Evolutionary conservation across 208 protist species (phyloP).

Genomic region (Leishmania major): DNA sequence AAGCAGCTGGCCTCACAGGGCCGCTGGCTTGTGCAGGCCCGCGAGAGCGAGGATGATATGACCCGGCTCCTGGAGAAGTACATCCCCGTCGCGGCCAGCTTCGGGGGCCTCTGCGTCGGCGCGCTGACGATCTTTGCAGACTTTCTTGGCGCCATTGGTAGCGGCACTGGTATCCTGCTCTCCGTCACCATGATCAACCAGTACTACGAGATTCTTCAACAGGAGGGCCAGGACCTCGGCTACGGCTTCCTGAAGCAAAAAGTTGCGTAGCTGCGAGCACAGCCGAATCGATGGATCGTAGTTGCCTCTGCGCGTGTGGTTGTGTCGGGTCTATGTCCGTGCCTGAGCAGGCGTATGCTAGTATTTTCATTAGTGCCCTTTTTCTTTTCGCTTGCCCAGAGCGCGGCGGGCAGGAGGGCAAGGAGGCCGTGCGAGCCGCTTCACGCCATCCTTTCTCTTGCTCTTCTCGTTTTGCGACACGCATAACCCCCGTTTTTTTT

Average conservation of each 20-base stretch:
- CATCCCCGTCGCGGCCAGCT: slow-evolving; percentile 99
- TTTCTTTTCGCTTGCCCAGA: not conserved
- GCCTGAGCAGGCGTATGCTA: not conserved
- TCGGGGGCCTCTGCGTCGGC: slow-evolving; percentile 99
- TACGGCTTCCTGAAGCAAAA: slow-evolving; percentile 84
- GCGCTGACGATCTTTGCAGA: slow-evolving; percentile 99
- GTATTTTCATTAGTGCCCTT: not conserved
- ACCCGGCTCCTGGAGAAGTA: slow-evolving; percentile 92
- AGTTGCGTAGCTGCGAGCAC: slow-evolving; percentile 37
- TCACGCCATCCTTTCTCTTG: not conserved
- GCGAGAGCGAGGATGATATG: slow-evolving; percentile 91
- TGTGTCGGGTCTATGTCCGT: not conserved
- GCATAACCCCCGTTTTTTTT: not conserved
- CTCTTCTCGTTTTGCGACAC: not conserved
- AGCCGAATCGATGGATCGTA: not conserved
- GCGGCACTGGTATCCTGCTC: slow-evolving; percentile 99
- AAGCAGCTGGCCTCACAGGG: slow-evolving; percentile 96
- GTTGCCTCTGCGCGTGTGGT: not conserved
- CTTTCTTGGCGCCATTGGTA: slow-evolving; percentile 98
- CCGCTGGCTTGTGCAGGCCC: slow-evolving; percentile 93
- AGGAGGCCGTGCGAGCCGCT: not conserved
- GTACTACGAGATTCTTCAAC: slow-evolving; percentile 99
- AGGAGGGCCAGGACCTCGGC: slow-evolving; percentile 95
- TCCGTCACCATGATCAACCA: slow-evolving; percentile 99
- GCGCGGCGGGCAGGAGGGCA: not conserved